Evolutionary conservation across 1,139 yeast species (phyloP).

Genomic region (Diutina neorugosa): DNA sequence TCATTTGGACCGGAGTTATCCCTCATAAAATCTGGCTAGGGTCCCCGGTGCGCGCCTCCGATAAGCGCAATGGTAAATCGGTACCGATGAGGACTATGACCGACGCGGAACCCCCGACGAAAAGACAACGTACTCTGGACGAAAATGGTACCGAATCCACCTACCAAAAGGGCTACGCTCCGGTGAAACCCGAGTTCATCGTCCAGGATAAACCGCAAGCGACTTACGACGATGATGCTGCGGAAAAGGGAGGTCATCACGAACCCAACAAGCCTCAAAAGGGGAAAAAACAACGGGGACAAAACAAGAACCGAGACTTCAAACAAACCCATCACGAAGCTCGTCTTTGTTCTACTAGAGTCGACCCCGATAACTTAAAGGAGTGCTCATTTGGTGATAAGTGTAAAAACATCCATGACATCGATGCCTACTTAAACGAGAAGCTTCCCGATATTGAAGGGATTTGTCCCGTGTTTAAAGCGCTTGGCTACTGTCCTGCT

Average conservation of each 20-base stretch:
- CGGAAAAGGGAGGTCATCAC: constrained; percentile 34
- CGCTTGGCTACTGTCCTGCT: constrained; percentile 82
- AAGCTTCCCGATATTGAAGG: constrained; percentile 69
- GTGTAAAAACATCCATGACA: constrained; percentile 72
- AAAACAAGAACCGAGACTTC: constrained; percentile 78
- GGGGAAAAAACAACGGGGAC: constrained; percentile 58
- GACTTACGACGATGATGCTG: constrained; percentile 1
- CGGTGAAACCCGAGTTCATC: constrained; percentile 52
- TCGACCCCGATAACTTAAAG: constrained; percentile 34
- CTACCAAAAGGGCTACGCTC: constrained; percentile 43
- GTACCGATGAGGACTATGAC: not conserved
- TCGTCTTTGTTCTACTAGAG: constrained; percentile 53
- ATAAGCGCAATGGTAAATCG: not conserved
- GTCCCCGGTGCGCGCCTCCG: not conserved
- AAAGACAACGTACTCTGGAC: not conserved
- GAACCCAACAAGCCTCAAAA: constrained; percentile 37
- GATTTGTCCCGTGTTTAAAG: constrained; percentile 69
- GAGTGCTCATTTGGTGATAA: constrained; percentile 61
- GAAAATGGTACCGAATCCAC: not conserved
- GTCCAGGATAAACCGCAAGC: constrained; percentile 12
- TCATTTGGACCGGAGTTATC: too few species aligned
- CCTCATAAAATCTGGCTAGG: too few species aligned
- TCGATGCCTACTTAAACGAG: constrained; percentile 44
- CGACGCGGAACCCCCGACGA: not conserved
- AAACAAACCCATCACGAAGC: constrained; percentile 56